Base-by-base conservation (phyloP, 2,329 filamentous ascomycete species). In the Fusarium sp. region DNA sequence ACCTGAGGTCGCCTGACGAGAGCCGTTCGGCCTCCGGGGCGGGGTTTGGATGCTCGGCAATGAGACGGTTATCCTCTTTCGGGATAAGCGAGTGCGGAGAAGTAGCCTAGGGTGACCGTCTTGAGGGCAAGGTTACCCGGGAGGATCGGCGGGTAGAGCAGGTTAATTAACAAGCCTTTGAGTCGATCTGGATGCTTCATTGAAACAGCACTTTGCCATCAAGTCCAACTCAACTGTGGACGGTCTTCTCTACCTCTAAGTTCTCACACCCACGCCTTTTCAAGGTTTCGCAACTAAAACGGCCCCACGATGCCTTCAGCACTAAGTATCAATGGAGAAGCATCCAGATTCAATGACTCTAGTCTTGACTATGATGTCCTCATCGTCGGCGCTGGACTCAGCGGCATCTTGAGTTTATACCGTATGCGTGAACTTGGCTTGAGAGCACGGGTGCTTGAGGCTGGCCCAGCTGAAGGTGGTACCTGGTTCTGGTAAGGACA, bases 401-500 rank as follows among this genome's bases (percentile, higher is more conserved):
- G 81, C 48, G 85, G 85, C 6, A 84, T 87, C 56, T 84, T 83
- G 27, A 80, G 81, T 1, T 74, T 86, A 9, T 81, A 86, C 74
- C 81, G 82, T 4, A 83, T 87, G 78, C 78, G 81, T 6, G 72
- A 86, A 37, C 68, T 84, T 13, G 82, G 83, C 3, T 76, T 82
- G 48, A 76, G 78, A 50, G 80, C 81, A 61, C 82, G 79, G 66
- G 81, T 83, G 6, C 67, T 86, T n/a, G 85, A 87, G 67, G 82
- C 82, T 27, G 84, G 80, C 14, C 79, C 81, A 18, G 81, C 78
- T 6, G 82, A 83, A 37, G 85, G 85, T 5, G 86, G 87, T 1
- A 87, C 85, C 3, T 88, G 87, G 86, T 82, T 80, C 64, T 85
- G 83, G 84, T 81, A 73, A 30, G 48, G 2, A 52, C 30, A 7